Evolutionary conservation across 805 yeast genomes (phyloP).

Genomic region (Candida sanyiensis): DNA sequence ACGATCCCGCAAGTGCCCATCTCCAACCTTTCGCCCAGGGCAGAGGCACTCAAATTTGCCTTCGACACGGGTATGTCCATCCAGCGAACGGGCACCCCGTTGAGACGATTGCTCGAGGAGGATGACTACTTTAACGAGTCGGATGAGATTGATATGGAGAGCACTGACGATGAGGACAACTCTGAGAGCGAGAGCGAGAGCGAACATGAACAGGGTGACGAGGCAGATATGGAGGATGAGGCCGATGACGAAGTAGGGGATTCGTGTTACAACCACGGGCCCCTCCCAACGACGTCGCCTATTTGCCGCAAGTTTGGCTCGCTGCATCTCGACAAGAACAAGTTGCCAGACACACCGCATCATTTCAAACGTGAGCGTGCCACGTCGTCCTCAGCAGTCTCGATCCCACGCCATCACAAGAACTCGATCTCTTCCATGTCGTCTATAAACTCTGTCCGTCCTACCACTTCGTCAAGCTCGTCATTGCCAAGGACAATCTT

Average conservation of each 20-base stretch:
- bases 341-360: conserved; percentile 21
- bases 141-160: conserved; percentile 17
- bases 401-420: neutral
- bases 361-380: conserved; percentile 4
- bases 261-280: conserved; percentile 10
- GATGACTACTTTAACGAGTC: conserved; percentile 25
- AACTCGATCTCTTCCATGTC: conserved; percentile 1
- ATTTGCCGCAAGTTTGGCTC: conserved; percentile 18
- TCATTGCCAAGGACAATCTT: neutral
- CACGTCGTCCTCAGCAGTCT: neutral
- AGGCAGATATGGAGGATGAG: conserved; percentile 6
- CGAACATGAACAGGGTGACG: conserved; percentile 4
- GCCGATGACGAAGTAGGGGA: conserved; percentile 9
- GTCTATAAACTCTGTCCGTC: neutral
- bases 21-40: conserved; percentile 53
- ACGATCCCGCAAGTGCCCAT: conserved; percentile 19
- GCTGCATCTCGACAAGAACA: conserved; percentile 1
- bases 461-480: neutral
- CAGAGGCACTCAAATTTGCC: conserved; percentile 78
- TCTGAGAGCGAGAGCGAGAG: conserved; percentile 12
- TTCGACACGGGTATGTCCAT: conserved; percentile 84
- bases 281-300: conserved; percentile 16
- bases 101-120: conserved; percentile 21
- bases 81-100: conserved; percentile 44
- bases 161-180: conserved; percentile 6